These are phyloP conservation scores for Globisporangium perplexum DNA, from an alignment of 352 stramenopile species.

Conservation along the genomic window DNA sequence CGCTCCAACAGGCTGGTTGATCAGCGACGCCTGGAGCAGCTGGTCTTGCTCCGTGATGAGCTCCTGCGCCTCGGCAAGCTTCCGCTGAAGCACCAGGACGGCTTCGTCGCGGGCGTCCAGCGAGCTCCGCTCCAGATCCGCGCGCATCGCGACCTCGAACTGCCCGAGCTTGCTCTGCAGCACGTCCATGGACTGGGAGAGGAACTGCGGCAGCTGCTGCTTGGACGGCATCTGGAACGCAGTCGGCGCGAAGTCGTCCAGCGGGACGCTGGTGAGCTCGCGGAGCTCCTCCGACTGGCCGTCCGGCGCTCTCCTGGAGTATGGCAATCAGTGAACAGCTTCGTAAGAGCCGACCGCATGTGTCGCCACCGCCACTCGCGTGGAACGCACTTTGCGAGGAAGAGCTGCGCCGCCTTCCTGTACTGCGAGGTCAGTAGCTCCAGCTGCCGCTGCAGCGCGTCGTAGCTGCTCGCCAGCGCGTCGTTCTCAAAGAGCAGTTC, in stretches of 20 bases:
- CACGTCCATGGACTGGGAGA: slow-evolving; percentile 39
- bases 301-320: slow-evolving; percentile 40
- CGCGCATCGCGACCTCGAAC: slow-evolving; percentile 54
- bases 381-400: slow-evolving; percentile 57
- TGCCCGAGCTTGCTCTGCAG: slow-evolving; percentile 42
- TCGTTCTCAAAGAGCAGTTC: slow-evolving; percentile 67
- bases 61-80: slow-evolving; percentile 53
- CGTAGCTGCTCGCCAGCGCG: slow-evolving; percentile 45
- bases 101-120: slow-evolving; percentile 18
- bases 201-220: slow-evolving; percentile 42
- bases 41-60: slow-evolving; percentile 70
- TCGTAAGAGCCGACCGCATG: no score
- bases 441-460: slow-evolving; percentile 48
- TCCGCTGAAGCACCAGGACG: slow-evolving; percentile 37
- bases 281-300: slow-evolving; percentile 38
- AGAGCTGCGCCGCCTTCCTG: slow-evolving; percentile 65
- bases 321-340: no score
- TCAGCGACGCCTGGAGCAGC: slow-evolving; percentile 58
- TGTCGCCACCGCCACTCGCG: not conserved
- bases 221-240: slow-evolving; percentile 67
- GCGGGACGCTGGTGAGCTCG: slow-evolving; percentile 41
- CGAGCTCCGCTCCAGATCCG: slow-evolving; percentile 32
- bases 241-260: slow-evolving; percentile 61
- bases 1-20: slow-evolving; percentile 6
- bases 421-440: slow-evolving; percentile 65